Evolutionary conservation across 768 basidiomycete genomes (phyloP).

Genomic region (Suillus ampliporus): DNA sequence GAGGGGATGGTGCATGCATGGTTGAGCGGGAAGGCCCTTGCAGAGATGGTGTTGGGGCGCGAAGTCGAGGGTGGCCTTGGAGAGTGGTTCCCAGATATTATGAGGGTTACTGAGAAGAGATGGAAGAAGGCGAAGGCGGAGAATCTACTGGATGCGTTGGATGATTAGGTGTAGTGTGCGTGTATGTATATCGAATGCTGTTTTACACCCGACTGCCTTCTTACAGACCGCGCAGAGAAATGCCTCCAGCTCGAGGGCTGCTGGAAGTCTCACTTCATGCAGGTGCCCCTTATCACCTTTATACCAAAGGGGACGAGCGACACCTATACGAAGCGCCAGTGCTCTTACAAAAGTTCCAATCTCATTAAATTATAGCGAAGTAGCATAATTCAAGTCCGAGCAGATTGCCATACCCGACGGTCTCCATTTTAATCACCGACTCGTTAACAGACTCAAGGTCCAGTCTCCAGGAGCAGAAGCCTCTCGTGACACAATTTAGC

Average conservation of each 20-base stretch:
- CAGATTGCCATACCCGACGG: neutral
- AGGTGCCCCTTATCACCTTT: too few relatives aligned
- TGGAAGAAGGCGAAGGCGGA: slow-evolving; percentile 58
- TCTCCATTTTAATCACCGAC: neutral
- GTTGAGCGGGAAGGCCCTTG: slow-evolving; percentile 66
- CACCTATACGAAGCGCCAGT: neutral
- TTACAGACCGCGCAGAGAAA: too few relatives aligned
- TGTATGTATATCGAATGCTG: too few relatives aligned
- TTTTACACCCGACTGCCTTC: too few relatives aligned
- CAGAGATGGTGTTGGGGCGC: slow-evolving; percentile 58
- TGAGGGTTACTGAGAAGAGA: slow-evolving; percentile 53
- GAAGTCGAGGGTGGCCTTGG: slow-evolving; percentile 31
- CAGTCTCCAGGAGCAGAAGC: slow-evolving; percentile 29
- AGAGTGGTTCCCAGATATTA: slow-evolving; percentile 57
- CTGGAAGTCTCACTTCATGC: too few relatives aligned
- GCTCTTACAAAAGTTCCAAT: neutral
- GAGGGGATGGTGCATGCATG: slow-evolving; percentile 80
- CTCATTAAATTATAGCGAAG: neutral
- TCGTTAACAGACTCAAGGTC: neutral
- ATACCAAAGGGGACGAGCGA: too few relatives aligned
- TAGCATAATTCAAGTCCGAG: neutral
- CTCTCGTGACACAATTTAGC: slow-evolving; percentile 64
- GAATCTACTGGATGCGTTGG: slow-evolving; percentile 36
- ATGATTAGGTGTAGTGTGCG: neutral
- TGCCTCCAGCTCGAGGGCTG: too few relatives aligned